Percentiles rank a stretch among this genome's conserved stretches.
Evolutionary conservation across 176 grass and related monocot species (phyloP).

Genomic region (Eremochloa ophiuroides): DNA sequence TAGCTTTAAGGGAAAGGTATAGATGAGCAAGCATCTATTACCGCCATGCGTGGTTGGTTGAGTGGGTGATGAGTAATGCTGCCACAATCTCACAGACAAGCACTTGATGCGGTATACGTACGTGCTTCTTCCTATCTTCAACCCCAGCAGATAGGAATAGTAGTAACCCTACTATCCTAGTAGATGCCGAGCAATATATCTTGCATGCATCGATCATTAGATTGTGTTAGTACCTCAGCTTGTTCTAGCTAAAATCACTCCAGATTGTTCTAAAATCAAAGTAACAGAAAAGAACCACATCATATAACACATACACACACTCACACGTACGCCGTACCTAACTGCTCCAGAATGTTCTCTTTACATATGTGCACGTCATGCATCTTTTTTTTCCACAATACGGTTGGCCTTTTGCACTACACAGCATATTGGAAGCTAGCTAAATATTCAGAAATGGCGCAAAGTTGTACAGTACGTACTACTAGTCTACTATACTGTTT

Average conservation of each 20-base stretch:
- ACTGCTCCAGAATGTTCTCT: constrained; percentile 21
- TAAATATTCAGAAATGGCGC: background rate
- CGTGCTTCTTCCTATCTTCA: background rate
- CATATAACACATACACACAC: too few relatives aligned
- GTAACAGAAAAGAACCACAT: background rate
- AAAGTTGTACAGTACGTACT: background rate
- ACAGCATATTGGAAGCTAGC: background rate
- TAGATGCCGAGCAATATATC: background rate
- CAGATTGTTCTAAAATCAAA: background rate
- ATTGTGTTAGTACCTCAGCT: background rate
- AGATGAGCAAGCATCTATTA: background rate
- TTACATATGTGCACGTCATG: background rate
- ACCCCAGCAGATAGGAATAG: background rate
- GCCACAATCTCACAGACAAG: background rate
- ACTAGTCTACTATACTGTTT: too few relatives aligned
- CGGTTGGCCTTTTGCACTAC: background rate
- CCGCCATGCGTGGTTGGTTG: background rate
- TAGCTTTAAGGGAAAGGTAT: too few relatives aligned
- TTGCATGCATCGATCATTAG: background rate
- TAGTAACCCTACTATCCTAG: background rate
- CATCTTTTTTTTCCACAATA: background rate
- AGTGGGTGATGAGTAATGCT: constrained; percentile 21
- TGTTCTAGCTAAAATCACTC: too few relatives aligned
- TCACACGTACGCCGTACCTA: constrained; percentile 20
- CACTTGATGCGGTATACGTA: background rate